Evolutionary conservation across 768 basidiomycete genomes (phyloP), one percentile per base, ranked within the genome.

Genomic region (Leccinum obscurum): DNA sequence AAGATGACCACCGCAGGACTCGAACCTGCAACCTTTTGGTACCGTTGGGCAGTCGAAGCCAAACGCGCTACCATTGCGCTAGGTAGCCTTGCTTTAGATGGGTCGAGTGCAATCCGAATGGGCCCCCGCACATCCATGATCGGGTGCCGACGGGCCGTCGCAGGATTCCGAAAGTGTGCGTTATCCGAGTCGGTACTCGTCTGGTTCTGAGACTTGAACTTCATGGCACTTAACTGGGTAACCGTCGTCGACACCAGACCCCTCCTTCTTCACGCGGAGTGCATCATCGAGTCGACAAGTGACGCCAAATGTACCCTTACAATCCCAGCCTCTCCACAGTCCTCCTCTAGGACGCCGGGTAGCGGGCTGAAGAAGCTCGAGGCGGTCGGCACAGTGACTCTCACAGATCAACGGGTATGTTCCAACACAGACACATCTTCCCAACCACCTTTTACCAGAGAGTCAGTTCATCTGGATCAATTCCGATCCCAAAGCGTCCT

Each of bases 11-110:
- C 88, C 86, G 88, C 90, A 90, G 90, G 90, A 89, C 88, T 92
- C 89, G 90, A 92, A 92, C 90, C 90, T 92, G 89, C 90, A 92
- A 87, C 90, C 90, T 91, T 88, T 90, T 90, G 90, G 89, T 92
- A 63, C 78, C 85, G 76, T 77, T 76, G 64, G 79, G 85, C 86
- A 68, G 83, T 89, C 88, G 89, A 91, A 91, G 89, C 89, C 89
- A 90, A 89, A 91, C 88, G 89, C 89, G 89, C 89, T 91, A 90
- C 89, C 89, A 90, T 91, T 90, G 89, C 87, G 89, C 89, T 78
- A 91, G 87, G 87, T 84, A 86, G 83, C 85, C 86, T 20, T 60
- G 22, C 13, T 15, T 2, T n/a, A 0, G 0, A 1, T 11, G 10
- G 9, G 1, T 24, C 17, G 11, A n/a, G 44, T 46, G 8, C 1